Base-by-base conservation (phyloP, 2,329 filamentous ascomycete species). In the Arthrobotrys sinensis region DNA sequence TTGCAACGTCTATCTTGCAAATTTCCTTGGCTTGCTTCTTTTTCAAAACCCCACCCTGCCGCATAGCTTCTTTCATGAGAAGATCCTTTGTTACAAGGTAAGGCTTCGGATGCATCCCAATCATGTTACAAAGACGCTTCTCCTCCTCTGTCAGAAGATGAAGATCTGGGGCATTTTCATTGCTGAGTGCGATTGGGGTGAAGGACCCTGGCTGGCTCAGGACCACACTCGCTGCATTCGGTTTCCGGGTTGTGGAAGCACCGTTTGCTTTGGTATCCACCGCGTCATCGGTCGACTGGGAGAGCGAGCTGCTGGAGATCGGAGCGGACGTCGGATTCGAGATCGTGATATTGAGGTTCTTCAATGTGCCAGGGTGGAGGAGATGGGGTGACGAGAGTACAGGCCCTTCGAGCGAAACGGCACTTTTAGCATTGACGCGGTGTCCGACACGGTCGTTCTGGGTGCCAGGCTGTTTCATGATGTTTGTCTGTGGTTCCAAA, bases 81-180 rank as follows among this genome's bases (percentile, higher is more conserved):
- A 92, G 91, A 84, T 97, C 94, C 85, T 99, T 99, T 85, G 98
- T 93, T 83, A 93, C 93, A 4, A 97, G 85, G 84, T 97, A 99
- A 0, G 96, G 93, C 86, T 99, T 99, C 0, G 96, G 96, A 84
- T 96, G 92, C 65, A 99, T 86, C 48, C 94, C 90, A 12, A 97
- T 88, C 46, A 92, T 88, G 81, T 93, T 92, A 85, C 96, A 99
- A 0, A 99, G 86, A 82, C 97, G 93, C 3, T 90, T 87, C 84
- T 99, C 96, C 80, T 96, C 93, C 0, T 90, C 88, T 0, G 92
- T 93, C 50, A 99, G 86, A 0, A 99, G 89, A 82, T 98, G 96
- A 32, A 95, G 85, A 83, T 98, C 96, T 0, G 92, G 88, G 0
- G 92, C 90, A 40, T 90, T 92, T 69, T 97, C 92, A 81, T 91